These are phyloP conservation scores for Salix caprea DNA, from an alignment of 345 rosid species.

Conservation along the genomic window DNA sequence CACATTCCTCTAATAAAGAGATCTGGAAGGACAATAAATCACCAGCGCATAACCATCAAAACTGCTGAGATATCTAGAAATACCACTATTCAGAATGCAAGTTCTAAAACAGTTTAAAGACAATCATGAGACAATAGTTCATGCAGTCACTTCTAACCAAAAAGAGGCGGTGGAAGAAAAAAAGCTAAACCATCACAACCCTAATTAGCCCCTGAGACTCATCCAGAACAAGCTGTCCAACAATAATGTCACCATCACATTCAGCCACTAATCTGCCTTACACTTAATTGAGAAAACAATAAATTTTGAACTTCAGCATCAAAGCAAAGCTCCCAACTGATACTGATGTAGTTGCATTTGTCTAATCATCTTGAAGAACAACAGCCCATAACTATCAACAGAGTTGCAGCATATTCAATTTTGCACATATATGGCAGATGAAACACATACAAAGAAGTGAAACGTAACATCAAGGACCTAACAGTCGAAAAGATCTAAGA, in stretches of 20 bases:
- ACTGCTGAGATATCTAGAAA: not conserved
- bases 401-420: not conserved
- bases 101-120: not conserved
- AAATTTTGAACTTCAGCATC: not conserved
- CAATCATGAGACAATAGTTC: not conserved
- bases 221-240: no score
- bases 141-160: not conserved
- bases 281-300: not conserved
- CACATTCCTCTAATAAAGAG: constrained; percentile 85
- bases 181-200: not conserved
- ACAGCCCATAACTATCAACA: not conserved
- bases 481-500: not conserved
- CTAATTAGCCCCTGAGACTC: no score
- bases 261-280: not conserved
- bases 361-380: not conserved
- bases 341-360: not conserved
- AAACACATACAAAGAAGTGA: not conserved
- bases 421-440: not conserved
- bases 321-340: constrained; percentile 1
- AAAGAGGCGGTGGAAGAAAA: not conserved
- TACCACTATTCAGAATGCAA: not conserved
- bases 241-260: not conserved
- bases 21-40: constrained; percentile 41
- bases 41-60: not conserved
- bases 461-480: not conserved